Percentiles rank a stretch among this genome's conserved stretches.
phyloP scores from a whole-genome alignment of 139 green algal genomes.

The Chlorella sp. region DNA sequence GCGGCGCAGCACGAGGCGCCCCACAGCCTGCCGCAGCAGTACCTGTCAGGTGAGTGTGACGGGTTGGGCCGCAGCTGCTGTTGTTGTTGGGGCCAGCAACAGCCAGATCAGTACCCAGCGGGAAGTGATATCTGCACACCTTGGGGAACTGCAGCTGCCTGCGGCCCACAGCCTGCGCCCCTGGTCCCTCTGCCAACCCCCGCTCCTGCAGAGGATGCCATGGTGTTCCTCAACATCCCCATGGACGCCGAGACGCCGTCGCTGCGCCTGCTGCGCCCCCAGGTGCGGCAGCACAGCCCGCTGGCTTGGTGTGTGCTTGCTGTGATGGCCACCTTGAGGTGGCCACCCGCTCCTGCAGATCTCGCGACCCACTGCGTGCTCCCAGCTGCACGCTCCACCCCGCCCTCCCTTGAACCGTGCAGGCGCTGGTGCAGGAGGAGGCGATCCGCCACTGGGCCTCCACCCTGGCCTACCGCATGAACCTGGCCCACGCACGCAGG shows the following conservation, averaged over 20 bases:
- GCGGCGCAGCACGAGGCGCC: slow-evolving; percentile 3
- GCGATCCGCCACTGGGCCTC: slow-evolving; percentile 65
- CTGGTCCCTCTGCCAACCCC: too few relatives aligned
- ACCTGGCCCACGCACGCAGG: slow-evolving; percentile 60
- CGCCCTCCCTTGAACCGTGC: background rate
- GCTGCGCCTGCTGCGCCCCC: slow-evolving; percentile 70
- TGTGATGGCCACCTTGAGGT: too few relatives aligned
- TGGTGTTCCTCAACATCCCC: slow-evolving; percentile 74
- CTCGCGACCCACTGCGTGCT: too few relatives aligned
- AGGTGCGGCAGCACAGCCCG: slow-evolving; percentile 34
- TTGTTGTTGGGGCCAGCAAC: too few relatives aligned
- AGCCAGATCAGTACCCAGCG: too few relatives aligned
- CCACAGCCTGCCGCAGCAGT: slow-evolving; percentile 50
- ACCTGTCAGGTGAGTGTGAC: slow-evolving; percentile 34
- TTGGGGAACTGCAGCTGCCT: too few relatives aligned
- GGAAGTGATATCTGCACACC: too few relatives aligned
- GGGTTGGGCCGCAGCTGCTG: too few relatives aligned
- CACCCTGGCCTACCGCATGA: slow-evolving; percentile 66
- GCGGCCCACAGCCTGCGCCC: too few relatives aligned
- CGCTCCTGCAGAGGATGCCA: slow-evolving; percentile 20
- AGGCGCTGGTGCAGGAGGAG: slow-evolving; percentile 67
- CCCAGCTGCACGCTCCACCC: background rate
- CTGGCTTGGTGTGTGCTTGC: background rate
- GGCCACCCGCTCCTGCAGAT: too few relatives aligned
- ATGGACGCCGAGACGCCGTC: slow-evolving; percentile 78